These are phyloP conservation scores for Bipolaris oryzae DNA, from an alignment of 2,329 filamentous ascomycete genomes.

Conservation along the genomic window DNA sequence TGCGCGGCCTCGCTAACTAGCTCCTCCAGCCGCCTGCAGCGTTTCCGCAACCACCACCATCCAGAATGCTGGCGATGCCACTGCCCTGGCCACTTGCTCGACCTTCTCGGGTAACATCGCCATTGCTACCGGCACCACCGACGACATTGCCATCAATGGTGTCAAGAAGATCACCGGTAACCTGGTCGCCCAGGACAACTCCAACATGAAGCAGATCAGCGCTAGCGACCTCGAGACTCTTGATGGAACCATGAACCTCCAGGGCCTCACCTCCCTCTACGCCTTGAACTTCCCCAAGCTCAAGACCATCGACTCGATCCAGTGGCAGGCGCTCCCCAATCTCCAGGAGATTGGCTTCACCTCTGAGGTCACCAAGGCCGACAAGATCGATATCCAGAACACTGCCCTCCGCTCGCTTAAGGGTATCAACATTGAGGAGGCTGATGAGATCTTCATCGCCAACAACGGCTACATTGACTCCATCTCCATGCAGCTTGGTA, in stretches of 20 bases:
- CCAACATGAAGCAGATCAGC: slow-evolving; percentile 67
- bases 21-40: slow-evolving; percentile 47
- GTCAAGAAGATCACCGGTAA: slow-evolving; percentile 64
- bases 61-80: slow-evolving; percentile 65
- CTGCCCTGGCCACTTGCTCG: slow-evolving; percentile 66
- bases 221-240: slow-evolving; percentile 69
- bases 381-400: slow-evolving; percentile 77
- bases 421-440: slow-evolving; percentile 79
- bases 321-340: slow-evolving; percentile 73
- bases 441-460: slow-evolving; percentile 73
- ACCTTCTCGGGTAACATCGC: slow-evolving; percentile 72
- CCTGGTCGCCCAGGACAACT: slow-evolving; percentile 59
- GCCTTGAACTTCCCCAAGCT: slow-evolving; percentile 71
- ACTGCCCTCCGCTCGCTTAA: slow-evolving; percentile 79
- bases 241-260: slow-evolving; percentile 71
- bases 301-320: slow-evolving; percentile 67
- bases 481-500: slow-evolving; percentile 78
- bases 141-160: slow-evolving; percentile 67
- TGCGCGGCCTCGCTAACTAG: slow-evolving; percentile 22
- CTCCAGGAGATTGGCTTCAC: slow-evolving; percentile 66
- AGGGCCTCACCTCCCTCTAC: slow-evolving; percentile 71
- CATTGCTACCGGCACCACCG: slow-evolving; percentile 63
- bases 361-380: slow-evolving; percentile 69
- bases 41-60: slow-evolving; percentile 61
- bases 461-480: slow-evolving; percentile 83